Evolutionary conservation across 2,329 filamentous ascomycete species (phyloP), one percentile per base, ranked within the genome.

Genomic region (Microcyclospora pomicola): DNA sequence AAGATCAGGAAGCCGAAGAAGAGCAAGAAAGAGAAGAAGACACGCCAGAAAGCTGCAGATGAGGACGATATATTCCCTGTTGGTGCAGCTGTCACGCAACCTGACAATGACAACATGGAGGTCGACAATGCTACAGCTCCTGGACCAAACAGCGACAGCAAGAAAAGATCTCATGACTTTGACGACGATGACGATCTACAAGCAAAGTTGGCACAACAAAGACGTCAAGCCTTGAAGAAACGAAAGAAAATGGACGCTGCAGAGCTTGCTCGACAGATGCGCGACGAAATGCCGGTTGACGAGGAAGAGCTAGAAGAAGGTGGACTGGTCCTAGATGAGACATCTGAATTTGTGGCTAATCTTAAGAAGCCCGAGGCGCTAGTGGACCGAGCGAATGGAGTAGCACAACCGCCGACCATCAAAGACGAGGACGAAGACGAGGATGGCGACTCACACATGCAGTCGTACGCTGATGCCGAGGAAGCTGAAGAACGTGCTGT

Each of bases 1-100:
- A 98, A 95, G 60, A 73, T 96, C 45, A 92, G 86, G 64, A 98
- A 94, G 59, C 80, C 84, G 1, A 95, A 93, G 63, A 95, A 80
- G 63, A 24, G 19, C 19, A 65, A 63, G 46, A 91, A 88, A 62
- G 72, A 75, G 27, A 88, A 86, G 59, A 56, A 53, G 42, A 83
- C 80, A 2, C 71, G 82, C 36, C 75, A 82, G 54, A 81, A 79
- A 48, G 71, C 70, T 1, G 62, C 69, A n/a, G 73, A 77, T 30
- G 74, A 77, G 9, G 75, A 77, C 40, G 62, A 63, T 37, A 64
- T 73, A 32, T 60, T 71, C 33, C 62, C 65, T 2, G 33, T 39
- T 7, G 16, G 37, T 12, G 51, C 58, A 2, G 54, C 55, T 33
- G 45, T 50, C 36, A 46, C 33, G 39, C 49, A 42, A 19, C 45